phyloP scores from a whole-genome alignment of 192 early-diverging fungal genomes.

The Allomyces javanicus region DNA sequence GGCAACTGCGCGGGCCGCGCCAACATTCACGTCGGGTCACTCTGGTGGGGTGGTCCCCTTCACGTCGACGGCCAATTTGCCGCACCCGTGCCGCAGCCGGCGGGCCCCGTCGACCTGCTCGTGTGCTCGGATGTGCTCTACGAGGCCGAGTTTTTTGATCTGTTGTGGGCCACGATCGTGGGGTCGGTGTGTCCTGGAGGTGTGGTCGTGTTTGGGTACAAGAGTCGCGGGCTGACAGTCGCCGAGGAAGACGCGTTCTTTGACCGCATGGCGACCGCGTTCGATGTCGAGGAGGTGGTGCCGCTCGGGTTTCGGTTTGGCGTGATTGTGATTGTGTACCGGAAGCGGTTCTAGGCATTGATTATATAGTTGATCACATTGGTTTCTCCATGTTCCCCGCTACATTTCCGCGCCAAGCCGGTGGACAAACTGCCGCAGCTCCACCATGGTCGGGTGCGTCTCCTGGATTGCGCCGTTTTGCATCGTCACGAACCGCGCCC shows the following conservation, averaged over 20 bases:
- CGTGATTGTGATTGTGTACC: not conserved
- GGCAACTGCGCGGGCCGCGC: not conserved
- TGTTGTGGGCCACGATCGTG: not conserved
- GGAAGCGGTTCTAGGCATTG: too few relatives aligned
- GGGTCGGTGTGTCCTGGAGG: not conserved
- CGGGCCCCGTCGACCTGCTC: not conserved
- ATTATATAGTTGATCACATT: too few relatives aligned
- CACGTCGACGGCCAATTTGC: too few relatives aligned
- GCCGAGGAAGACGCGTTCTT: not conserved
- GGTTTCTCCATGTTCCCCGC: too few relatives aligned
- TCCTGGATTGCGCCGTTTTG: too few relatives aligned
- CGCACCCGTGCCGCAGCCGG: not conserved
- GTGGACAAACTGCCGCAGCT: too few relatives aligned
- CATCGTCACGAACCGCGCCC: too few relatives aligned
- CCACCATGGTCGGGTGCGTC: too few relatives aligned
- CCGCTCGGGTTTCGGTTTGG: not conserved
- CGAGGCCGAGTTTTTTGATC: not conserved
- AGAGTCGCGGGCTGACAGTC: not conserved
- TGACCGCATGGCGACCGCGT: not conserved
- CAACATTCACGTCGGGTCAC: not conserved
- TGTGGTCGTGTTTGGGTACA: not conserved
- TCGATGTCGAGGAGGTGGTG: not conserved
- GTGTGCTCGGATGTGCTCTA: not conserved
- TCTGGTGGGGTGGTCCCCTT: not conserved
- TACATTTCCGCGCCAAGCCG: too few relatives aligned